A percentile compares a stretch with the other conserved stretches of the same genome.
phyloP scores from a whole-genome alignment of 2,329 filamentous ascomycete species.

The Pseudogymnoascus sp. region DNA sequence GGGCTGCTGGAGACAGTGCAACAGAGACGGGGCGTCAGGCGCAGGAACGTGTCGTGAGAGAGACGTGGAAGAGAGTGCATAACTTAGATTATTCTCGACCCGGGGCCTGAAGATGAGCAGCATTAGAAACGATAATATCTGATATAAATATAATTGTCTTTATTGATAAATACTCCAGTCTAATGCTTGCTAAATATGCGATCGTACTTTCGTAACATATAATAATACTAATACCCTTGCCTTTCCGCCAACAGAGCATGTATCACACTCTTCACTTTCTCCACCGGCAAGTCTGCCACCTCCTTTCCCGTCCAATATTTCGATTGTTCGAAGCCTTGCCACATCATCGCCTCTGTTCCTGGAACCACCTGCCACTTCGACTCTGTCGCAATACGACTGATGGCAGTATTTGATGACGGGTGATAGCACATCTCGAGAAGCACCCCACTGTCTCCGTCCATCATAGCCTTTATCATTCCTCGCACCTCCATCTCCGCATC shows the following conservation, averaged over 20 bases:
- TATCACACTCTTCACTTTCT: conserved; percentile 47
- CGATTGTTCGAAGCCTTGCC: conserved; percentile 65
- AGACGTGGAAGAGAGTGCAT: conserved; percentile 63
- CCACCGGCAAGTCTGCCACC: conserved; percentile 50
- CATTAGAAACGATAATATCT: background rate
- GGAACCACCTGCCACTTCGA: conserved; percentile 66
- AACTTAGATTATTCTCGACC: conserved; percentile 59
- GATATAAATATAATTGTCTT: background rate
- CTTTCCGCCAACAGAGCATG: conserved; percentile 14
- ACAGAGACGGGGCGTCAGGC: conserved; percentile 56
- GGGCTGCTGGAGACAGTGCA: conserved; percentile 54
- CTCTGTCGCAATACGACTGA: conserved; percentile 51
- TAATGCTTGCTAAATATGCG: background rate
- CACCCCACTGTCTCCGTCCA: conserved; percentile 49
- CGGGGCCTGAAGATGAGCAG: conserved; percentile 36
- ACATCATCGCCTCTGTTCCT: conserved; percentile 69
- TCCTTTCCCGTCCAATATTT: conserved; percentile 56
- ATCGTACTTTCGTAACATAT: background rate
- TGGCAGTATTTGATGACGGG: conserved; percentile 53
- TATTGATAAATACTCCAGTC: background rate
- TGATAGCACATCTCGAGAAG: conserved; percentile 81
- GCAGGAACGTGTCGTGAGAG: conserved; percentile 62
- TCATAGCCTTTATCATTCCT: conserved; percentile 28
- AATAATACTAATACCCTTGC: conserved; percentile 4
- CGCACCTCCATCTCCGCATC: conserved; percentile 53